Evolutionary conservation across 306 rosid species (phyloP).

Genomic region (Sechiopsis laciniata): DNA sequence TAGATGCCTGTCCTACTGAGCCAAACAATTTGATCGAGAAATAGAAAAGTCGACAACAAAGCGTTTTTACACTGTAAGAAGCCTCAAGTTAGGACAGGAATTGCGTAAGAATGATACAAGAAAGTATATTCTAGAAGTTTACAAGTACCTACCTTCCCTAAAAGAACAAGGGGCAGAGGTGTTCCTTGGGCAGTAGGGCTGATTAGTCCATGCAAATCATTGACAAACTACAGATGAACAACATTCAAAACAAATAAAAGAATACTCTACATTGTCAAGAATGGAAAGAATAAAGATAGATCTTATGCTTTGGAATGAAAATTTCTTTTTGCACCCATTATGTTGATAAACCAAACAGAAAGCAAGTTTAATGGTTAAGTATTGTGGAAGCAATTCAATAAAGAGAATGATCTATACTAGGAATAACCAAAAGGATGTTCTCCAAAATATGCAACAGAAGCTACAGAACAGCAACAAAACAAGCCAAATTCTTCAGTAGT

Average conservation of each 20-base stretch:
- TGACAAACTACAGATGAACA: constrained; percentile 64
- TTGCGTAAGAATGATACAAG: neutral
- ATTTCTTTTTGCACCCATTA: constrained; percentile 5
- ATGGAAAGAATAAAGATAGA: neutral
- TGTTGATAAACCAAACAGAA: neutral
- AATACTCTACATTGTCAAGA: neutral
- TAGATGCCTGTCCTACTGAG: constrained; percentile 77
- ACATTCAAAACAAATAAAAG: neutral
- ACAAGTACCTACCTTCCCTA: constrained; percentile 63
- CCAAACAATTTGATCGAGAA: constrained; percentile 97
- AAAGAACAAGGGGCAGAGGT: constrained; percentile 67
- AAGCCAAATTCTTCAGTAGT: neutral
- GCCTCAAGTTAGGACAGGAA: neutral
- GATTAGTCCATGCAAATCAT: constrained; percentile 75
- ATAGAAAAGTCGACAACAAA: constrained; percentile 78
- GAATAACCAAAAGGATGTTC: neutral
- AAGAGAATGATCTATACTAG: neutral
- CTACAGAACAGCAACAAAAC: neutral
- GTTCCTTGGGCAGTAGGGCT: constrained; percentile 78
- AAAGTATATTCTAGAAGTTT: neutral
- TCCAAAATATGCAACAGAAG: neutral
- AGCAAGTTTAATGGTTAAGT: neutral
- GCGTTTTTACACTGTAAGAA: constrained; percentile 73
- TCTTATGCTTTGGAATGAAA: neutral
- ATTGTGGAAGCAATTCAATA: neutral